These are phyloP conservation scores for Yarrowia keelungensis DNA, from an alignment of 805 yeast genomes.

Conservation along the genomic window DNA sequence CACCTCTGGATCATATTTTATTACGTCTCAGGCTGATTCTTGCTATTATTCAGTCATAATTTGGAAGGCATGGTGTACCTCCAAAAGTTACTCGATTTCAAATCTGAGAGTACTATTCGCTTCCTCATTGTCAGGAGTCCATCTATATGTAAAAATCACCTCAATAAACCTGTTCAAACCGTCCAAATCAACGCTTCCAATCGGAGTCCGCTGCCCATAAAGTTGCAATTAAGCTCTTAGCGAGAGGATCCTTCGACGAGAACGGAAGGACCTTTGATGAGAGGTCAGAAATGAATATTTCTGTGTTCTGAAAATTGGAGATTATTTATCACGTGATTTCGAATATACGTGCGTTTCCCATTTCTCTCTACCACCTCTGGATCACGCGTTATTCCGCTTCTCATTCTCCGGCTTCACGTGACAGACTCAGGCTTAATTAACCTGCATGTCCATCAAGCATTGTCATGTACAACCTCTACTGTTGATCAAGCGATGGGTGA, in stretches of 20 bases:
- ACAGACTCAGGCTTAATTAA: conserved; percentile 18
- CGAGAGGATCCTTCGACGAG: conserved; percentile 1
- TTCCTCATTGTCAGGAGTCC: not conserved
- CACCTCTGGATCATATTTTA: not conserved
- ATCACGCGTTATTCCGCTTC: not conserved
- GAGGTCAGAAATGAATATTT: no score
- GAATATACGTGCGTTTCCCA: no score
- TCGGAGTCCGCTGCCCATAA: conserved; percentile 12
- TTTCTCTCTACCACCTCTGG: not conserved
- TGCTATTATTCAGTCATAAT: not conserved
- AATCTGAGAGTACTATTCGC: not conserved
- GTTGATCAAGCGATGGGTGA: conserved; percentile 35
- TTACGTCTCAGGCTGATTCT: not conserved
- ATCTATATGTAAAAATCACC: not conserved
- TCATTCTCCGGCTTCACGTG: not conserved
- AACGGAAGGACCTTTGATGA: not conserved
- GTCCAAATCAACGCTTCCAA: not conserved
- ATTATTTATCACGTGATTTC: not conserved
- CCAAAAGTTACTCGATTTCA: not conserved
- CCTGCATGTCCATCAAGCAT: conserved; percentile 31
- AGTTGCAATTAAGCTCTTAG: conserved; percentile 2
- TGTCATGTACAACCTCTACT: conserved; percentile 29
- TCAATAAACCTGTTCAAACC: not conserved
- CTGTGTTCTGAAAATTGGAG: no score
- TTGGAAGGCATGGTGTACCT: no score